Conservation (phyloP, 148 eudicot genomes). For the Euryodendron excelsum region DNA sequence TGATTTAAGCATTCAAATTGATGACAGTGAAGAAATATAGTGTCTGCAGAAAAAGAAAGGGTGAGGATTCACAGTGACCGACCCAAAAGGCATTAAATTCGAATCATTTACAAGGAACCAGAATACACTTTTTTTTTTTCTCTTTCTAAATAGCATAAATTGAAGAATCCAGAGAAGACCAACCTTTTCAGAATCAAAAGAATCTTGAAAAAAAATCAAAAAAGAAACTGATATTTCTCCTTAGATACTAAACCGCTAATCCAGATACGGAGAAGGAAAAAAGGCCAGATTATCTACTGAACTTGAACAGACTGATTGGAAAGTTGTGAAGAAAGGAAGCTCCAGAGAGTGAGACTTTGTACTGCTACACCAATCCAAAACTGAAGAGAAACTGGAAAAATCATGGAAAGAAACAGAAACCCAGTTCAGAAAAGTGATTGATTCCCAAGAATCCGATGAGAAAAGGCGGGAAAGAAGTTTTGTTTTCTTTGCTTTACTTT, state of each 20-base stretch:
- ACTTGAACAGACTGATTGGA: not conserved
- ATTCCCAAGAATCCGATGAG: constrained; percentile 14
- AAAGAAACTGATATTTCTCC: not conserved
- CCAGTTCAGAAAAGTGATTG: constrained; percentile 19
- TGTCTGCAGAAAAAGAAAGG: not conserved
- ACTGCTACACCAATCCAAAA: not conserved
- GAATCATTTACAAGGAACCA: constrained; percentile 29
- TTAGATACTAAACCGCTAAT: not conserved
- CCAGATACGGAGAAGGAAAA: not conserved
- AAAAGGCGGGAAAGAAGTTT: not conserved
- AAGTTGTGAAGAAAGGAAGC: not conserved
- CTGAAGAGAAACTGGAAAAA: not conserved
- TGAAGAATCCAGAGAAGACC: constrained; percentile 13
- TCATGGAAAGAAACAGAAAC: not conserved
- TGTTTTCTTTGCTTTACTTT: not conserved
- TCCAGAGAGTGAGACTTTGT: not conserved
- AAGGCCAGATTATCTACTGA: not conserved
- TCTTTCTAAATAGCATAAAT: constrained; percentile 17
- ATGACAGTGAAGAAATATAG: not conserved
- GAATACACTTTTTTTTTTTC: constrained; percentile 27
- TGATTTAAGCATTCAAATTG: not conserved
- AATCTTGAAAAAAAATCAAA: constrained; percentile 5
- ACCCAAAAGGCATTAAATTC: not conserved
- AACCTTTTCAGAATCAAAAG: constrained; percentile 14
- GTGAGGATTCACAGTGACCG: not conserved